These are phyloP conservation scores for Aspergillus fumigatus DNA, from an alignment of 2,329 filamentous ascomycete species.

Conservation along the genomic window DNA sequence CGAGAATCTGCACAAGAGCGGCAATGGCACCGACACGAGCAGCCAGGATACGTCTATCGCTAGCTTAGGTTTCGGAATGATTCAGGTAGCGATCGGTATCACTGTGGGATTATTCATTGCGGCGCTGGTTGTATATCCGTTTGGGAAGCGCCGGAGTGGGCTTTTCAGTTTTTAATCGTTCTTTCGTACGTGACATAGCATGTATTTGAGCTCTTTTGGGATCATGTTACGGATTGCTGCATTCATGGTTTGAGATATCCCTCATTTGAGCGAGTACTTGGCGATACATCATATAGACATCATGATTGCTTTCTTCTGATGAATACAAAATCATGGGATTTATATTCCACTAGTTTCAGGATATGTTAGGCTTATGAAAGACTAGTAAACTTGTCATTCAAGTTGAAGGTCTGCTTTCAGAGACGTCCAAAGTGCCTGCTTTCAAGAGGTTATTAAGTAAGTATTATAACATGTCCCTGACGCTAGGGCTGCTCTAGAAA, in stretches of 20 bases:
- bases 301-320: neutral
- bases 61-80: slow-evolving; percentile 38
- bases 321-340: neutral
- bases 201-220: neutral
- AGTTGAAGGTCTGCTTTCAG: too few relatives aligned
- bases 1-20: slow-evolving; percentile 11
- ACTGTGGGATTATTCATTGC: slow-evolving; percentile 39
- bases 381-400: too few relatives aligned
- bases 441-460: too few relatives aligned
- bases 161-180: slow-evolving; percentile 31
- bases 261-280: neutral
- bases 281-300: neutral
- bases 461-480: too few relatives aligned
- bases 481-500: neutral
- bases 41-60: slow-evolving; percentile 18
- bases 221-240: neutral
- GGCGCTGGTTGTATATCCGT: slow-evolving; percentile 37
- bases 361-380: neutral
- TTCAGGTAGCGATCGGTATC: slow-evolving; percentile 39
- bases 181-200: neutral
- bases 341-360: neutral
- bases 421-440: too few relatives aligned
- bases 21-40: slow-evolving; percentile 2
- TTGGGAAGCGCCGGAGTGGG: slow-evolving; percentile 37
- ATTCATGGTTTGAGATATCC: neutral